Base-by-base conservation (phyloP, 768 basidiomycete genomes). In the Boletus speciosus region DNA sequence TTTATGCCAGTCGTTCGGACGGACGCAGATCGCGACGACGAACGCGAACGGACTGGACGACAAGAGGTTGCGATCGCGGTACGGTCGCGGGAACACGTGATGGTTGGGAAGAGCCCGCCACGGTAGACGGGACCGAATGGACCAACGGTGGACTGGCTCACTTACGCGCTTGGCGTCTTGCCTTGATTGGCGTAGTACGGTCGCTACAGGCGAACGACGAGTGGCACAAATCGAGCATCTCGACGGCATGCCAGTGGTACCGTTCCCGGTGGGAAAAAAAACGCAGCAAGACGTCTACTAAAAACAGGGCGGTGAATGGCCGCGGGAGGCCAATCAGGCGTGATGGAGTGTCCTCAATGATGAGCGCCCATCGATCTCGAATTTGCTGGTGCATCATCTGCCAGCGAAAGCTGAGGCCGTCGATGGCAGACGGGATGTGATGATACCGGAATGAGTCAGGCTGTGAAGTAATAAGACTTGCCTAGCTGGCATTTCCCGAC, bases 361-460 rank as follows among this genome's bases (percentile, higher is more conserved):
- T 49, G 58, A 43, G 53, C 58, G 56, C 52, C 27, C 53, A 54
- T 50, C 46, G 52, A 63, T 56, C 47, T 50, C 49, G 34, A 56
- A 52, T 61, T 42, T 58, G 45, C 44, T 65, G 54, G 43, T 59
- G 43, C 62, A 67, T 64, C 62, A 61, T 55, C 55, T 65, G 65
- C 65, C 59, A 66, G 48, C 45, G 43, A 43, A 49, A 52, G 41
- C 36, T 51, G 47, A 34, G 56, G 37, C 51, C 51, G 23, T 52
- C 55, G 59, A 55, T 47, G 50, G 45, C 55, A 25, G 54, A 55
- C 29, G 55, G 37, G 47, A 52, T 44, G 49, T 52, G 54, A 25
- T 58, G 47, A 56, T 50, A 50, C 61, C 54, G 42, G 51, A 49
- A 52, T 38, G 51, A 60, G 56, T 53, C 49, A 49, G 37, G 38